Percentiles rank a stretch among this genome's conserved stretches.
Conservation (phyloP, 2,329 filamentous ascomycete species). For the Botrytis sinoallii region DNA sequence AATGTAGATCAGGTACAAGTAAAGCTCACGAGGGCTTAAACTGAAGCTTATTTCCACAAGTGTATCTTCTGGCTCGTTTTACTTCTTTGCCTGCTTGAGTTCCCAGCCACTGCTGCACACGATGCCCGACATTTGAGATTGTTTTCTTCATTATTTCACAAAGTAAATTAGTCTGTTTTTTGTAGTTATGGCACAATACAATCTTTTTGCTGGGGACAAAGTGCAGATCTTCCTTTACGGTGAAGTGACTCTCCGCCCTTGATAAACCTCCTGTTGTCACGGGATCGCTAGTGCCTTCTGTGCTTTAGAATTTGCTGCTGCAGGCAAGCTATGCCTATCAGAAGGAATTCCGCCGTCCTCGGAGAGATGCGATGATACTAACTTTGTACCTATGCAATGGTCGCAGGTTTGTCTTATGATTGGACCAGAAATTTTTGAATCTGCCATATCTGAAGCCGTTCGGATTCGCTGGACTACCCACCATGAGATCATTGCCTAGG, state of each 20-base stretch:
- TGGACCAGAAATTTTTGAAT: neutral
- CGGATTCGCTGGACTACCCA: neutral
- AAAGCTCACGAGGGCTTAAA: neutral
- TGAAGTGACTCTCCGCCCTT: neutral
- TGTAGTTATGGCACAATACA: neutral
- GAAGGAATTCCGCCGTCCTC: neutral
- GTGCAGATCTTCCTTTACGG: neutral
- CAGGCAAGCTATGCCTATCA: neutral
- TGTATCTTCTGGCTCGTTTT: neutral
- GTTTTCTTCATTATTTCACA: neutral
- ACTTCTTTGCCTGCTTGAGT: neutral
- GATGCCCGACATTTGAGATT: neutral
- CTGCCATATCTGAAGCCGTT: constrained; percentile 13
- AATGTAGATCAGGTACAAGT: neutral
- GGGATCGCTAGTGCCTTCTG: neutral
- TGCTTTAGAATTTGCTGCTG: constrained; percentile 1
- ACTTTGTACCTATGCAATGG: neutral
- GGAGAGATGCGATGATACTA: neutral
- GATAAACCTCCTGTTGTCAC: neutral
- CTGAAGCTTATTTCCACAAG: constrained; percentile 7
- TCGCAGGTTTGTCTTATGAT: neutral
- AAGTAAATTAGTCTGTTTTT: neutral
- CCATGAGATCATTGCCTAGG: neutral
- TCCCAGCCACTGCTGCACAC: neutral
- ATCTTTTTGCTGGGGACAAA: neutral